Base-by-base conservation (phyloP, 2,329 filamentous ascomycete genomes). In the Gaeumannomyces tritici region DNA sequence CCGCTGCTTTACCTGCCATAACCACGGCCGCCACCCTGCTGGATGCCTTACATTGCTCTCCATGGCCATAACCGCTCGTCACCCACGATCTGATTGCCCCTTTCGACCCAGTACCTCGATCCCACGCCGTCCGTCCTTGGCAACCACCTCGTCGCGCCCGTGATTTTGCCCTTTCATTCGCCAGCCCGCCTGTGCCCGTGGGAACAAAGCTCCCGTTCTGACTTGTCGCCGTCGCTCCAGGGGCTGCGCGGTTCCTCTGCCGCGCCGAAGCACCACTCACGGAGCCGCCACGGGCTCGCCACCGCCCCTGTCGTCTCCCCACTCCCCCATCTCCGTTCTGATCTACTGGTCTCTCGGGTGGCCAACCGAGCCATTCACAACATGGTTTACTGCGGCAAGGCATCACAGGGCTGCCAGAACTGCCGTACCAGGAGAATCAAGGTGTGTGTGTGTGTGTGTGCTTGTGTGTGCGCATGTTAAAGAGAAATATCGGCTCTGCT, bases 361-460 rank as follows among this genome's bases (percentile, higher is more conserved):
- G 42, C 42, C 42, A 7, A 9, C 24, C 55, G 27, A n/a, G 42
- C 42, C 42, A 51, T n/a, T 51, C 60, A 61, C 60, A n/a, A 83
- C 33, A 35, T 83, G 81, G 80, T 83, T 57, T 83, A 82, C 71
- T 83, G 81, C 67, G 81, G 81, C 57, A 83, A 83, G 70, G 81
- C 81, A 67, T 83, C 81, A 8, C 76, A 81, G 68, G 80, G 80
- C 68, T 83, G 81, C 70, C 75, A 82, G 67, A 79, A 76, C 65
- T 83, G 81, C 69, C 79, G 81, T 62, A 78, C 75, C 47, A 75
- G 81, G 65, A 79, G 81, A 67, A 83, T 83, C 70, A 83, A 83
- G 77, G 81, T 83, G 70, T 63, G 77, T 70, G 35, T n/a, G 42
- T n/a, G n/a, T n/a, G n/a, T n/a, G n/a, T n/a, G n/a, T n/a, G n/a